Evolutionary conservation across 306 rosid genomes (phyloP), one percentile per base, ranked within the genome.

Genomic region (Astragalus membranaceus): DNA sequence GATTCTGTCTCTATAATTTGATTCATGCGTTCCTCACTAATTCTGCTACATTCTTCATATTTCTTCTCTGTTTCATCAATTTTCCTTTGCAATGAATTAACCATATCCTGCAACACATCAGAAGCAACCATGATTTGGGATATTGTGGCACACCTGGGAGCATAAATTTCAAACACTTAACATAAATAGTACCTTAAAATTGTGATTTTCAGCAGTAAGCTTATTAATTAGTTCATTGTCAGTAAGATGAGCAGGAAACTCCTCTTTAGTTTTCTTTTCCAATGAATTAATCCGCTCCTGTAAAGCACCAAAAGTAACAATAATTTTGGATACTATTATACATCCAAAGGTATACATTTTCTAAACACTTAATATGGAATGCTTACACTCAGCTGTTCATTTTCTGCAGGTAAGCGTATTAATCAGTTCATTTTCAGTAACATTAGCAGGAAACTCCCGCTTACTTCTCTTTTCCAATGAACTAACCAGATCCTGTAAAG

Each of bases 1-100:
- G 84, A 78, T 78, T 94, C 99, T 39, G 97, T 90, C 26, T 82
- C 92, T 35, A 64, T 32, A 61, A 89, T 88, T 83, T 87, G 99
- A 81, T 80, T 88, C 85, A 86, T 80, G 56, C 95, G 87, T 66
- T 94, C 96, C 63, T 91, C 91, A 74, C 99, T 79, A 54, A 85
- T 74, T 64, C 11, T 64, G 67, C 3, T 79, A 52, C 41, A 4
- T 60, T 79, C 83, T 59, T 73, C 79, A 58, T 79, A 88, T 76
- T 70, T 92, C 75, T 72, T 86, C 80, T 86, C 85, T 8, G 87
- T 42, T 85, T 88, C 95, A 41, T 86, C 89, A 79, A 85, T 78
- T 84, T 85, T 88, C 73, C 63, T 86, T 79, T 88, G 95, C 75
- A 88, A 81, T 57, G 92, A 85, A 69, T 69, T 84, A 48, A 91